Conservation (phyloP, 495 filamentous ascomycete species). For the Hypomontagnella monticulosa region DNA sequence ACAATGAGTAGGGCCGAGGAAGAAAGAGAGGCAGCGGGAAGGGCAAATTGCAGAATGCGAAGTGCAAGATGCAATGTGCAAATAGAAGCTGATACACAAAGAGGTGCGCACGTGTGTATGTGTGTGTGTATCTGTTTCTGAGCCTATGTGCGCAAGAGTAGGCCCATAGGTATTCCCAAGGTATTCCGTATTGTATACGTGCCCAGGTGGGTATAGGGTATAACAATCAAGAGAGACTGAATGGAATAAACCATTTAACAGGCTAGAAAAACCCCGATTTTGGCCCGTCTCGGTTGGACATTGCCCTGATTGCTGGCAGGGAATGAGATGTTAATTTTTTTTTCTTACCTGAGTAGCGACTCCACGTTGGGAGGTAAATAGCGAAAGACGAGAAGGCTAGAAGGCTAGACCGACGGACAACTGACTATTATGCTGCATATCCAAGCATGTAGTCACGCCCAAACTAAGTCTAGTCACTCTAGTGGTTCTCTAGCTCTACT, state of each 20-base stretch:
- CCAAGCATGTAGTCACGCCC: too few species aligned
- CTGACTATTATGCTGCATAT: too few species aligned
- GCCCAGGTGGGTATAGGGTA: neutral
- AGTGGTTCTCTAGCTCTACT: too few species aligned
- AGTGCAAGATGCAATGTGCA: neutral
- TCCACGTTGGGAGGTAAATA: too few species aligned
- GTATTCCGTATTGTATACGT: too few species aligned
- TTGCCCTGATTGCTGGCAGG: slow-evolving; percentile 25
- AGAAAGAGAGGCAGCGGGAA: slow-evolving; percentile 14
- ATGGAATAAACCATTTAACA: neutral
- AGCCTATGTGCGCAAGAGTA: slow-evolving; percentile 2
- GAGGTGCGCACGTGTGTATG: slow-evolving; percentile 18
- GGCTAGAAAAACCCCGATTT: slow-evolving; percentile 32
- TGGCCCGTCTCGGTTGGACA: slow-evolving; percentile 28
- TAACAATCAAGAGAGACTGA: neutral
- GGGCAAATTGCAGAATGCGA: slow-evolving; percentile 7
- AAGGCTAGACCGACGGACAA: too few species aligned
- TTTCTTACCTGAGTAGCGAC: neutral
- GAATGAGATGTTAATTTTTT: slow-evolving; percentile 4
- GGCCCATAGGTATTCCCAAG: too few species aligned
- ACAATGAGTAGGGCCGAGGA: slow-evolving; percentile 25
- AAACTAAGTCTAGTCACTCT: too few species aligned
- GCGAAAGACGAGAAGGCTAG: too few species aligned
- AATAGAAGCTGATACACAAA: slow-evolving; percentile 29
- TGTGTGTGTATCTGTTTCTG: slow-evolving; percentile 2